Conservation (phyloP, 345 rosid genomes). For the Camelina laxa region DNA sequence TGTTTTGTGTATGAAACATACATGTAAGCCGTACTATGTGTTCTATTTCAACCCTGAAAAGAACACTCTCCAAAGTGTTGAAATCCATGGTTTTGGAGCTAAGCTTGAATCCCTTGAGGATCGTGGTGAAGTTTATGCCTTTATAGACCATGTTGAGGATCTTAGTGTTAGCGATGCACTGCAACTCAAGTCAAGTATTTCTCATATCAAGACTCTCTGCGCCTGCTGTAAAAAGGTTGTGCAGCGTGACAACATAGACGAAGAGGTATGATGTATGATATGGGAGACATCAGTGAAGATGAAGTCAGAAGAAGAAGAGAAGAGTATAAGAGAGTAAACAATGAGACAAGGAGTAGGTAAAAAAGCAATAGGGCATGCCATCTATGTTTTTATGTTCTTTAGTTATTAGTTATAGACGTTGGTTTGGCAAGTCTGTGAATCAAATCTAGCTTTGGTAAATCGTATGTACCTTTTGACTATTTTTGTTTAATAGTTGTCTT, state of each 20-base stretch:
- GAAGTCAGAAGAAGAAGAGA: not conserved
- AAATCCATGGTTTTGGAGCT: conserved; percentile 13
- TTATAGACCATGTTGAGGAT: conserved; percentile 22
- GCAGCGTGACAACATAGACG: not conserved
- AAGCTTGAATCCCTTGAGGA: not conserved
- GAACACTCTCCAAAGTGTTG: conserved; percentile 4
- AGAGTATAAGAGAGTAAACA: not conserved
- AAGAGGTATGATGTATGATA: not conserved
- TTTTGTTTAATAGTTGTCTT: no score
- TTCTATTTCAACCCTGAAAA: conserved; percentile 15
- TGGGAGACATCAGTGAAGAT: not conserved
- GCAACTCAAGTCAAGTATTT: not conserved
- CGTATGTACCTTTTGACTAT: no score
- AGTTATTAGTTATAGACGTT: not conserved
- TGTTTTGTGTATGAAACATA: not conserved
- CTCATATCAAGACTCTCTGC: not conserved
- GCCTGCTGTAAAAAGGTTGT: not conserved
- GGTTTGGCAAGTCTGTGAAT: not conserved
- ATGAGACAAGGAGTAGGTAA: not conserved
- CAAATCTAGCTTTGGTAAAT: no score
- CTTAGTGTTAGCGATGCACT: not conserved
- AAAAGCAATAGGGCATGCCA: not conserved
- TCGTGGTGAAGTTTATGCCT: not conserved
- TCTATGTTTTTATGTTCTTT: not conserved
- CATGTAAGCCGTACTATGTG: not conserved